Evolutionary conservation across 2,329 filamentous ascomycete species (phyloP), one percentile per base, ranked within the genome.

Genomic region (Penicillium sp.): DNA sequence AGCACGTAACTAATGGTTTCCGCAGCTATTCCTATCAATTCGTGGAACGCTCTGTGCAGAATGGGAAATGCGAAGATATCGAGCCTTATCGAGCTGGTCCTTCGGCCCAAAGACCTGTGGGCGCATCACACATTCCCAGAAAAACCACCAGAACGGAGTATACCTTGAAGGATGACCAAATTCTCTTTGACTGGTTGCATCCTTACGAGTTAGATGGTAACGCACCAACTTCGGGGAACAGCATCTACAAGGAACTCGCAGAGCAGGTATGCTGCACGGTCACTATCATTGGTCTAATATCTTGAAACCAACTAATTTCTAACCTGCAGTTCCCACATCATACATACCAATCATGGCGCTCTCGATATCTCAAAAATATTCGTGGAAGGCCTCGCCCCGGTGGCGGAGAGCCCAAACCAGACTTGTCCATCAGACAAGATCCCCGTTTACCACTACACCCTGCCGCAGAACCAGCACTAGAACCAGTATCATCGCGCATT

Each of bases 11-110:
- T 66, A 35, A 60, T 24, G 0, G 26, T 39, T 26, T 27, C 24
- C 14, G 13, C 45, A 81, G 79, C 4, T 78, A 83, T 60, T 86
- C 84, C 1, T 88, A 83, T 66, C 78, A 74, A 56, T 87, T 82
- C 67, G 78, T 89, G 48, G 82, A 86, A 43, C 67, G 75, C 39
- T 87, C 83, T 0, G 71, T 87, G 52, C 68, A 73, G 19, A 71
- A 79, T 14, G 80, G 80, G 9, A 66, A 68, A 37, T 64, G 87
- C 6, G 78, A 81, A 52, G 74, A 82, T 57, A 73, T 81, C 1
- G 76, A 81, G 52, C 61, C 74, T 14, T 76, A 85, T 64, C 71
- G 66, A 14, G 79, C 79, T 46, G 82, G 82, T 8, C 77, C 80
- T 11, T 70, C 72, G 7, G 57, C 62, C 42, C 70, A 77, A 22